A percentile compares a stretch with the other conserved stretches of the same genome.
Conservation (phyloP, 306 rosid species). For the Mimosa bimucronata region DNA sequence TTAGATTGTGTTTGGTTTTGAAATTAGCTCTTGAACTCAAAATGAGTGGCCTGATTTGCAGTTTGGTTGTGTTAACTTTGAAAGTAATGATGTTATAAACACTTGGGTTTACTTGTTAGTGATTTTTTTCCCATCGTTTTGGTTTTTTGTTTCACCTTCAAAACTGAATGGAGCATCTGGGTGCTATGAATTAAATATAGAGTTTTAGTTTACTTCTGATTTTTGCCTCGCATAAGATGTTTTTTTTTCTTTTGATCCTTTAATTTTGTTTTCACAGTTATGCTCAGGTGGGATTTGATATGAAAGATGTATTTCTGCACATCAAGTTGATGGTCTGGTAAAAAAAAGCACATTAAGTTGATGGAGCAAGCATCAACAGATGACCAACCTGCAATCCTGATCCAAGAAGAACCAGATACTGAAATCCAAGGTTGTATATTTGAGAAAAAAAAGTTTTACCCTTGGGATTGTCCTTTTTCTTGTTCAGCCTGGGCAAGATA, state of each 20-base stretch:
- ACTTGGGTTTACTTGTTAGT: not conserved
- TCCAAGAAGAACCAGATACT: constrained; percentile 64
- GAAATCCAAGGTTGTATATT: constrained; percentile 62
- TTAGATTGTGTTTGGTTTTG: too few relatives aligned
- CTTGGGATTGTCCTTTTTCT: constrained; percentile 74
- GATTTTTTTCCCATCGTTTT: not conserved
- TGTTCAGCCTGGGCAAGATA: constrained; percentile 71
- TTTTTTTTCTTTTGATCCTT: too few relatives aligned
- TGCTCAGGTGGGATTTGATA: constrained; percentile 85
- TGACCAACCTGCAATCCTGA: constrained; percentile 76
- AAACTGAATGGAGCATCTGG: constrained; percentile 18
- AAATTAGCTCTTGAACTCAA: too few relatives aligned
- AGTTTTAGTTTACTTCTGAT: not conserved
- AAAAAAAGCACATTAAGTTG: too few relatives aligned
- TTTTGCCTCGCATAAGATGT: too few relatives aligned
- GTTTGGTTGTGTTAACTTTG: too few relatives aligned
- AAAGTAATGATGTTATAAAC: too few relatives aligned
- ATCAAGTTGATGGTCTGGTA: too few relatives aligned
- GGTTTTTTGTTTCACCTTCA: not conserved
- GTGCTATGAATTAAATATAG: not conserved
- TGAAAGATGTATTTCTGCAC: constrained; percentile 92
- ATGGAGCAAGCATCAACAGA: constrained; percentile 74
- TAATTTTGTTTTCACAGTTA: constrained; percentile 64
- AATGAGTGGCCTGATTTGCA: too few relatives aligned
- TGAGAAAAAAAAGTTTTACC: constrained; percentile 80